Evolutionary conservation across 2,329 filamentous ascomycete genomes (phyloP).

Genomic region (Rutstroemia sp.): DNA sequence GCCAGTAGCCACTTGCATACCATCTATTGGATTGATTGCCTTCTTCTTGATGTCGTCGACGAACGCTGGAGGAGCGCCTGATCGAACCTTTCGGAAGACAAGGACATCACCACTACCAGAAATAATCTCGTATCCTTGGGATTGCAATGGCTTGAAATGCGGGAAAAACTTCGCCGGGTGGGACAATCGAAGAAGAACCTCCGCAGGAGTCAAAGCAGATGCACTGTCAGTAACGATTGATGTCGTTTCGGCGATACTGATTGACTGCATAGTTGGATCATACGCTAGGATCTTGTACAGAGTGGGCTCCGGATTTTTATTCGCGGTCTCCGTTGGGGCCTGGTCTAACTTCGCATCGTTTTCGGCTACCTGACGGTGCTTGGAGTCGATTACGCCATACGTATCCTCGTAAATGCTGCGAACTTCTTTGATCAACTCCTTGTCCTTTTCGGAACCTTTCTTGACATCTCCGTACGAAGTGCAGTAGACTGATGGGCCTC

Average conservation of each 20-base stretch:
- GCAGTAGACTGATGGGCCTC: conserved; percentile 10
- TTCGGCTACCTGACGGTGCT: conserved; percentile 23
- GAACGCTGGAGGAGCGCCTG: conserved; percentile 19
- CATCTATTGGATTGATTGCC: conserved; percentile 47
- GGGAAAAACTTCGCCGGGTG: conserved; percentile 59
- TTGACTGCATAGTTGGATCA: conserved; percentile 48
- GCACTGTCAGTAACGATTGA: conserved; percentile 44
- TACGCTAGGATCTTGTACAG: conserved; percentile 62
- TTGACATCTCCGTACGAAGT: conserved; percentile 11
- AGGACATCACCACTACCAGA: conserved; percentile 56
- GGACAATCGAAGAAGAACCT: conserved; percentile 52
- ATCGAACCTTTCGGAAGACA: conserved; percentile 55
- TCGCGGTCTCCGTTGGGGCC: not conserved
- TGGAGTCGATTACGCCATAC: conserved; percentile 33
- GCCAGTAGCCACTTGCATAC: conserved; percentile 39
- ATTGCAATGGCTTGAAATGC: conserved; percentile 50
- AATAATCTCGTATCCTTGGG: conserved; percentile 59
- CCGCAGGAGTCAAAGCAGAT: conserved; percentile 47
- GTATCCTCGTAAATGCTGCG: conserved; percentile 35
- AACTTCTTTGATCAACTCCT: conserved; percentile 32
- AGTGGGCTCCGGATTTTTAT: conserved; percentile 16
- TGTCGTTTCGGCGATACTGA: conserved; percentile 53
- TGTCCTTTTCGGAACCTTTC: conserved; percentile 18
- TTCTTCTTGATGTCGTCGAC: conserved; percentile 14
- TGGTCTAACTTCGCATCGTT: not conserved